phyloP scores from a whole-genome alignment of 441 rosid species.

The Flueggea neowawraea region DNA sequence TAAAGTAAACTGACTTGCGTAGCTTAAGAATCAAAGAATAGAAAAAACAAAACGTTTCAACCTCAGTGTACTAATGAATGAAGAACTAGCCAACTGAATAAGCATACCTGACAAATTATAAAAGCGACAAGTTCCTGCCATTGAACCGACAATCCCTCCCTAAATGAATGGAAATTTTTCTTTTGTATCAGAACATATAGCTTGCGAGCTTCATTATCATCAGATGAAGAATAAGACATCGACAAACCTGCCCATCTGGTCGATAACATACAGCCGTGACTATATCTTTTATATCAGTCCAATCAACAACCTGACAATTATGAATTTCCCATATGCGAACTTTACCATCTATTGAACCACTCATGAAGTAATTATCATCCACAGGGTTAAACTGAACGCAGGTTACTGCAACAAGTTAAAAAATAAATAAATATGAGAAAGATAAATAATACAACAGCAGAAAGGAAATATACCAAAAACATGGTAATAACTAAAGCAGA shows the following conservation, averaged over 20 bases:
- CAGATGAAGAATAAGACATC: conserved; percentile 9
- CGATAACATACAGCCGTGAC: conserved; percentile 84
- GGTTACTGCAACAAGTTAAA: conserved; percentile 52
- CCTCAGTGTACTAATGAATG: background rate
- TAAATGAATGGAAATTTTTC: conserved; percentile 18
- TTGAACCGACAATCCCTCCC: conserved; percentile 71
- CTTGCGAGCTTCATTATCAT: background rate
- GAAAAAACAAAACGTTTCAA: no score
- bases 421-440: background rate
- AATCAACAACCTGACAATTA: conserved; percentile 65
- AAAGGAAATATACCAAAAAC: no score
- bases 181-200: conserved; percentile 18
- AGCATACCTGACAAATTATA: conserved; percentile 55
- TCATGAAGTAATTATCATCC: conserved; percentile 69
- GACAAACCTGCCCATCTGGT: conserved; percentile 76
- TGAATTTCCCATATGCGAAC: conserved; percentile 75
- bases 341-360: conserved; percentile 88
- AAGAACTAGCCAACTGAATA: background rate
- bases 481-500: background rate
- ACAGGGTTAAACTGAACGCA: conserved; percentile 79
- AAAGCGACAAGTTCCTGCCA: conserved; percentile 64
- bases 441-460: no score
- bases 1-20: background rate
- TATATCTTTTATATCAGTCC: conserved; percentile 67
- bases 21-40: background rate